Base-by-base conservation (phyloP, 2,329 filamentous ascomycete genomes). In the Fusarium sp. region DNA sequence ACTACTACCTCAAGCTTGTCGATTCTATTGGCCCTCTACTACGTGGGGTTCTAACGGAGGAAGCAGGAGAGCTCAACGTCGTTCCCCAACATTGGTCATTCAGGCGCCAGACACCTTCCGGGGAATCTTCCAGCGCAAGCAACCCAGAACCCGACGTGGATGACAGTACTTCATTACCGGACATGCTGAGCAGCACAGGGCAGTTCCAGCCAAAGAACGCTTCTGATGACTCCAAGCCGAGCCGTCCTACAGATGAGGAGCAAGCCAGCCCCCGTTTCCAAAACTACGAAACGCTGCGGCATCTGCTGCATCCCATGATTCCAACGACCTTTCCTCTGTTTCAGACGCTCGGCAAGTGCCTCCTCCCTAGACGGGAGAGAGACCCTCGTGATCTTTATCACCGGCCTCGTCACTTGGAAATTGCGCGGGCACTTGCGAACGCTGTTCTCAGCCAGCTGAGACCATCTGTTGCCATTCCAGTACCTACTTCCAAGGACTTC, bases 251-350 rank as follows among this genome's bases (percentile, higher is more conserved):
- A 55, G 80, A 80, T 29, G 78, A 81, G 59, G 82, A 85, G 63
- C 76, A 79, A 52, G 72, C 76, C 17, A 81, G 78, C 18, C 74
- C 81, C 21, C 80, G 82, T n/a, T 88, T 82, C 69, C 79, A 91
- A 75, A 99, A 98, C 76, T 93, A 91, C 39, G 88, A 91, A 74
- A 90, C 88, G 14, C 83, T 98, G 42, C 87, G 91, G 36, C 90
- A 90, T 69, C 82, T 98, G 13, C 84, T 98, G 14, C 90, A 91
- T 72, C 90, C 92, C 33, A 87, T 96, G 71, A 90, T 94, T 21
- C 89, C 89, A 11, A 90, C 90, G 5, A 91, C 94, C n/a, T 91
- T 93, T 18, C 90, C 91, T 1, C 91, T 98, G 70, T 91, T 97
- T 75, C 93, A 97, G 74, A 90, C 89, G 2, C 82, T 98, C 41